phyloP scores from a whole-genome alignment of 2,329 filamentous ascomycete genomes.

The Fusarium duplospermum region DNA sequence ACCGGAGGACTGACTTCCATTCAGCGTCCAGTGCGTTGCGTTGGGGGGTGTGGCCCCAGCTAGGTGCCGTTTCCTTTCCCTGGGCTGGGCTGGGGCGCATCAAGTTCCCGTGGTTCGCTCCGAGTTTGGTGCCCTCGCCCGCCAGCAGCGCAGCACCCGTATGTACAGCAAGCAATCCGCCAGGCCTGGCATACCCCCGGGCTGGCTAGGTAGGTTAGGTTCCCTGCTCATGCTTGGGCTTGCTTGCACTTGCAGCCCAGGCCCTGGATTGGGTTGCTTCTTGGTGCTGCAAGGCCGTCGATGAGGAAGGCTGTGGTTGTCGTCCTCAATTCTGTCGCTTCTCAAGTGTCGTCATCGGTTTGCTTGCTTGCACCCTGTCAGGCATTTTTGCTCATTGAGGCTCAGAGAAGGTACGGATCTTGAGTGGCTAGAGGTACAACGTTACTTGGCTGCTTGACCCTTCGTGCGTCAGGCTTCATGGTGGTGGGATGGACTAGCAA shows the following conservation, averaged over 20 bases:
- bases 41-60: constrained; percentile 36
- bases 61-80: constrained; percentile 37
- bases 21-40: neutral
- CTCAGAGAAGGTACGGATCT: constrained; percentile 33
- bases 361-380: constrained; percentile 12
- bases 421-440: constrained; percentile 27
- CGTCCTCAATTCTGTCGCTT: constrained; percentile 17
- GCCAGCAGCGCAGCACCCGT: constrained; percentile 6
- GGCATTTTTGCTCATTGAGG: constrained; percentile 31
- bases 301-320: constrained; percentile 1
- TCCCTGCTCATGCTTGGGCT: neutral
- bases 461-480: constrained; percentile 35
- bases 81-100: constrained; percentile 31
- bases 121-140: constrained; percentile 11
- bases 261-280: neutral
- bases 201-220: neutral
- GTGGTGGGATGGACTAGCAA: constrained; percentile 35
- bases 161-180: neutral
- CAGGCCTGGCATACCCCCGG: neutral
- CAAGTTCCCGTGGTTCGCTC: constrained; percentile 31
- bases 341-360: constrained; percentile 23
- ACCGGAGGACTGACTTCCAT: constrained; percentile 2
- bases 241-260: neutral
- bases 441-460: constrained; percentile 34
- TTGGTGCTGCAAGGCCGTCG: neutral